Percentiles rank a stretch among this genome's conserved stretches.
phyloP scores from a whole-genome alignment of 768 basidiomycete genomes.

The Mycena pura region DNA sequence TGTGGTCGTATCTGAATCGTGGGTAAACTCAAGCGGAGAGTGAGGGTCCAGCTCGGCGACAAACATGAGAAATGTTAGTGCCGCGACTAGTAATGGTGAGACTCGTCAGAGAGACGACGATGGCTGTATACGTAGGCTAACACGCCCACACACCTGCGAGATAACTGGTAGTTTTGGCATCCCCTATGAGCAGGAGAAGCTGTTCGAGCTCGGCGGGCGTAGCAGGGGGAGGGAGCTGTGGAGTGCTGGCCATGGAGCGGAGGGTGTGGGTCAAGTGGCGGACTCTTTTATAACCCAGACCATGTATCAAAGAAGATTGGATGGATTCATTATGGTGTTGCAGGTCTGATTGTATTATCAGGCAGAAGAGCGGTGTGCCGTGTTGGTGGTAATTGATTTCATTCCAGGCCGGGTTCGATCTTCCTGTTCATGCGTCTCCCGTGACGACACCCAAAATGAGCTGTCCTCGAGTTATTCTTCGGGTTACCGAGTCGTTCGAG shows the following conservation, averaged over 20 bases:
- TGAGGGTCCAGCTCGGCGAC: neutral
- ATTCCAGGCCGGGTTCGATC: too few relatives aligned
- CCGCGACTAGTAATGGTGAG: constrained; percentile 7
- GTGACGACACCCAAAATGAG: too few relatives aligned
- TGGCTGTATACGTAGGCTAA: neutral
- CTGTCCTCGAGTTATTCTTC: too few relatives aligned
- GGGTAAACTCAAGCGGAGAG: neutral
- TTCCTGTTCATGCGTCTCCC: too few relatives aligned
- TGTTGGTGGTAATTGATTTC: too few relatives aligned
- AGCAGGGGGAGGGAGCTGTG: neutral
- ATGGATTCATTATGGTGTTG: neutral
- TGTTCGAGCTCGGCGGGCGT: neutral
- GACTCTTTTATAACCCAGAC: neutral
- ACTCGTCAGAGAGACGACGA: neutral
- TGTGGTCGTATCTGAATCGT: constrained; percentile 4
- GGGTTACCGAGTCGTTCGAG: too few relatives aligned
- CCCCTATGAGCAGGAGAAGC: neutral
- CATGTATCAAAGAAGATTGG: neutral
- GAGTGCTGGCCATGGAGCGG: neutral
- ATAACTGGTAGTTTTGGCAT: constrained; percentile 18
- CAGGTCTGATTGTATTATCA: too few relatives aligned
- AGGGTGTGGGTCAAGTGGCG: neutral
- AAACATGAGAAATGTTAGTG: constrained; percentile 6
- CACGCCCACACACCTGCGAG: constrained; percentile 16
- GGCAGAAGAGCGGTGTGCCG: too few relatives aligned